Evolutionary conservation across 1,139 yeast species (phyloP).

Genomic region (Geotrichum klebahnii): DNA sequence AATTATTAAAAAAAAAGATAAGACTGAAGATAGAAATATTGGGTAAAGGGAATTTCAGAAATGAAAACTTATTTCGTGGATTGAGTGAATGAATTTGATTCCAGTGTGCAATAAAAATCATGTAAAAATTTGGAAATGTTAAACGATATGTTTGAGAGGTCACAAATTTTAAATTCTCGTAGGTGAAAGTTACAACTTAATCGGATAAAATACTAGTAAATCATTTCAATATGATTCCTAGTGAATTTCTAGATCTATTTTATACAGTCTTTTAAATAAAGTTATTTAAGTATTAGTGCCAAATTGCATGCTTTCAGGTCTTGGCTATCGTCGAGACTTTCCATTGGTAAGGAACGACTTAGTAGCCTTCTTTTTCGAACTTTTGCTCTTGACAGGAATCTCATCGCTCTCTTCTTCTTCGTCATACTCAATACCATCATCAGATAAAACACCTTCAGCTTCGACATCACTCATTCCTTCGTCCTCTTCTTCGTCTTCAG

Average conservation of each 20-base stretch:
- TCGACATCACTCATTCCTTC: conserved; percentile 23
- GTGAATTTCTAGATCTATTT: not conserved
- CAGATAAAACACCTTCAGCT: conserved; percentile 9
- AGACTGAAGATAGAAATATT: no score
- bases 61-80: not conserved
- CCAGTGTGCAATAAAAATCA: not conserved
- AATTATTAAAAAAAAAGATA: no score
- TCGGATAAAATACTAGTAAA: no score
- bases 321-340: conserved; percentile 4
- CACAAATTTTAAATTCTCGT: no score
- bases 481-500: conserved; percentile 31
- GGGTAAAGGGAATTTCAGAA: no score
- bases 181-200: no score
- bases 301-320: no score
- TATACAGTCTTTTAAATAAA: no score
- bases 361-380: not conserved
- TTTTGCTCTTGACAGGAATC: not conserved
- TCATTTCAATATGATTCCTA: no score
- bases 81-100: not conserved
- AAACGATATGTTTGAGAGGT: no score
- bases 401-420: conserved; percentile 35
- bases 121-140: no score
- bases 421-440: conserved; percentile 28
- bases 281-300: no score
- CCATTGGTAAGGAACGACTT: conserved; percentile 5